Evolutionary conservation across 495 filamentous ascomycete genomes (phyloP).

Genomic region (Penicillium nucicola): DNA sequence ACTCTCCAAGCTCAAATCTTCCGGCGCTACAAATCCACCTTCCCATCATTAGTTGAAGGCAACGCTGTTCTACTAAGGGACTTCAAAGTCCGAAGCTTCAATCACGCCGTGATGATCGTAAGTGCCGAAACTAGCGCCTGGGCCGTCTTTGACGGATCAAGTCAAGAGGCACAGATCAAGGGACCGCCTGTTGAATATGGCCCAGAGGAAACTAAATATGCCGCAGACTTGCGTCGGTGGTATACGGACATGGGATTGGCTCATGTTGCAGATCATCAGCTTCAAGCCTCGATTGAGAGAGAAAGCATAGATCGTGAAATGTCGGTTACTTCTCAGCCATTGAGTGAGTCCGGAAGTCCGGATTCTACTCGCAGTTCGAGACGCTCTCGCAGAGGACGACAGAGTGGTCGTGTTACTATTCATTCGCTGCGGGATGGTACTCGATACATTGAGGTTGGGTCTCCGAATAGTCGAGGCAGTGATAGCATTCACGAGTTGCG

Average conservation of each 20-base stretch:
- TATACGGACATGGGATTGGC: conserved; percentile 31
- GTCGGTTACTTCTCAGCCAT: conserved; percentile 29
- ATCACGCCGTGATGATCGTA: conserved; percentile 43
- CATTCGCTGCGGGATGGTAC: conserved; percentile 45
- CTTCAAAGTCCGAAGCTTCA: conserved; percentile 60
- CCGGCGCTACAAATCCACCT: conserved; percentile 64
- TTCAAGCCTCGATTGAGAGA: conserved; percentile 36
- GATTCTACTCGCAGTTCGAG: conserved; percentile 32
- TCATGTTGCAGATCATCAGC: conserved; percentile 37
- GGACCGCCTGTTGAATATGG: conserved; percentile 67
- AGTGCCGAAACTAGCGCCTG: conserved; percentile 56
- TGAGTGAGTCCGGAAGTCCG: conserved; percentile 36
- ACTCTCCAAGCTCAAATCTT: conserved; percentile 62
- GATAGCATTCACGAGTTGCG: conserved; percentile 44
- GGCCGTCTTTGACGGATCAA: conserved; percentile 54
- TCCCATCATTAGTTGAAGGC: conserved; percentile 67
- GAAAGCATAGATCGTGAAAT: conserved; percentile 29
- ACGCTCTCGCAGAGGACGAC: conserved; percentile 23
- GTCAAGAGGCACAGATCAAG: conserved; percentile 45
- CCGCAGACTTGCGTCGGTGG: conserved; percentile 49
- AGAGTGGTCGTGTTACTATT: conserved; percentile 37
- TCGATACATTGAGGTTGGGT: conserved; percentile 42
- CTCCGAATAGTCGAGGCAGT: conserved; percentile 21
- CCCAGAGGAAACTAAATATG: conserved; percentile 54
- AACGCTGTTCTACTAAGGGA: conserved; percentile 73